phyloP scores from a whole-genome alignment of 495 filamentous ascomycete species.

The Xylaria acuta region DNA sequence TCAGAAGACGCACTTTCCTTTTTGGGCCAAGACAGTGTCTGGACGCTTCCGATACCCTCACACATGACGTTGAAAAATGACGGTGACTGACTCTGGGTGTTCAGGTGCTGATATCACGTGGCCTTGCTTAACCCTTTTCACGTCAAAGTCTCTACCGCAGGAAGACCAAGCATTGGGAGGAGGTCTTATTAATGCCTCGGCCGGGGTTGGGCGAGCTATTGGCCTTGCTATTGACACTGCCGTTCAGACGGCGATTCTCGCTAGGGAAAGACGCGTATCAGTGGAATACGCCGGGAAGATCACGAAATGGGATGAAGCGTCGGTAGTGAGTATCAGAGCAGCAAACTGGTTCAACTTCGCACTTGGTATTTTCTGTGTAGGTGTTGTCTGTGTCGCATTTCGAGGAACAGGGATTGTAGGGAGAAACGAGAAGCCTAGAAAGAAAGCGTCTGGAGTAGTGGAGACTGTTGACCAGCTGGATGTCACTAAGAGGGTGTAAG shows the following conservation, averaged over 20 bases:
- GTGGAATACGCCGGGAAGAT: conserved; percentile 48
- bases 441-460: not conserved
- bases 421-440: conserved; percentile 34
- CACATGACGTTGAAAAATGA: not conserved
- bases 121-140: conserved; percentile 65
- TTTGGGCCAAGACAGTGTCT: not conserved
- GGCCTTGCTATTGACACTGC: conserved; percentile 64
- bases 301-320: conserved; percentile 46
- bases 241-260: conserved; percentile 62
- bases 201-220: conserved; percentile 62
- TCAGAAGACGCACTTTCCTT: not conserved
- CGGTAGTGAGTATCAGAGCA: conserved; percentile 58
- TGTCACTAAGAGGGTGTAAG: not conserved
- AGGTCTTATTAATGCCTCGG: conserved; percentile 65
- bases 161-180: conserved; percentile 67
- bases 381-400: conserved; percentile 48
- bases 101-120: conserved; percentile 62
- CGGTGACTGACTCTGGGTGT: not conserved
- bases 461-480: not conserved
- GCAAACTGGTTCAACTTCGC: conserved; percentile 62
- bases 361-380: conserved; percentile 43
- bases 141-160: conserved; percentile 60
- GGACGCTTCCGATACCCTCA: not conserved
- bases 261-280: conserved; percentile 44
- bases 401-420: conserved; percentile 54